Evolutionary conservation across 2,329 filamentous ascomycete species (phyloP), one percentile per base, ranked within the genome.

Genomic region (Nigrospora sphaerica): DNA sequence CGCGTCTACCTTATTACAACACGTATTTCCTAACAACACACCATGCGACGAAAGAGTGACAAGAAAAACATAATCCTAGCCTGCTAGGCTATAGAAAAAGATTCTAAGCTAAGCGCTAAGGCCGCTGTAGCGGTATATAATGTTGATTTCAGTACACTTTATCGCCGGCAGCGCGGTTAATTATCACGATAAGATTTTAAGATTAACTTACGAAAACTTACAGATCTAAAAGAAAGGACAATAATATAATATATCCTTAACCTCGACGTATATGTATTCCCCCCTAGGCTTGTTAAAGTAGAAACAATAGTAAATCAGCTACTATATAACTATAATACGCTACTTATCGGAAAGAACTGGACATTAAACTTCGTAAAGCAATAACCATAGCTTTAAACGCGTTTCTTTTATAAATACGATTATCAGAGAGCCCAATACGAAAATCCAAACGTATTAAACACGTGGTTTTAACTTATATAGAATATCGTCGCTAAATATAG

Each of bases 281-380:
- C 51, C 53, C 45, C 53, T 38, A 49, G 49, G 41, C 35, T 59
- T 4, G 32, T 44, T 51, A 43, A 36, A 47, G 50, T 59, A 12
- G 44, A 57, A 55, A 52, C 57, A 44, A 58, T 58, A 45, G 56
- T 53, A 4, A 56, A 58, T 45, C 46, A 46, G 48, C 47, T 58
- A 35, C 52, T 57, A 14, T 36, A 42, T 14, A 45, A 51, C 10
- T 53, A 53, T 45, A 46, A 51, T 39, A 50, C 45, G 41, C 42
- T 39, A 45, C 44, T 42, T 11, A 54, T 62, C 33, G 52, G 57
- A 14, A 48, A 49, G 37, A 45, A 48, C 48, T 62, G 49, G 57
- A 52, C 54, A 19, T 40, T 12, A 4, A 57, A 57, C n/a, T n/a
- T n/a, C n/a, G n/a, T n/a, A n/a, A n/a, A n/a, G n/a, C n/a, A n/a